Base-by-base conservation (phyloP, 768 basidiomycete species). In the Lentinus tigrinus region DNA sequence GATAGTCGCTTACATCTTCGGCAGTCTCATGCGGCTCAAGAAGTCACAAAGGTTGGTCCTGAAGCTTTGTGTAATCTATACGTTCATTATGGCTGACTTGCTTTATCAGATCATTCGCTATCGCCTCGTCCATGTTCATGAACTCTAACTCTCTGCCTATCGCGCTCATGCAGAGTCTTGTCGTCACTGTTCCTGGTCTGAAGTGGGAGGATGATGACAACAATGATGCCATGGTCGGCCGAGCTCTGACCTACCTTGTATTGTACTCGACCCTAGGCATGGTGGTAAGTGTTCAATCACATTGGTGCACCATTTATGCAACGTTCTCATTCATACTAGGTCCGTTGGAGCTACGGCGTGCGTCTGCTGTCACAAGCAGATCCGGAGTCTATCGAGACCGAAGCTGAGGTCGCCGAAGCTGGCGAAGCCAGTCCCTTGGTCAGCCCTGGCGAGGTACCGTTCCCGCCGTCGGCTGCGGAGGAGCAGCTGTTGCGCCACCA, bases 261-360 rank as follows among this genome's bases (percentile, higher is more conserved):
- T 78, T 98, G 21, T 95, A 95, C 71, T 94, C 91, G 57, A 97
- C 95, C 0, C 80, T 98, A 31, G 97, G 97, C 43, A 96, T 96
- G 94, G 85, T 98, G 67, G 91, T 94, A 67, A 65, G 88, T 80
- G 28, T 19, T 11, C 2, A 19, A 42, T 47, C 46, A 38, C 39
- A 14, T 34, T n/a, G n/a, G n/a, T n/a, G n/a, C 34, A 50, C 26
- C 23, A 24, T 34, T 42, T 17, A n/a, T n/a, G n/a, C 34, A 11
- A 17, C 37, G 19, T 56, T 19, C 16, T 42, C 17, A 53, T 19
- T 3, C 34, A 21, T 40, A 3, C 21, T 40, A 92, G 92, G 74
- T 97, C 28, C 88, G 95, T 16, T 98, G 96, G 91, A 95, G 92
- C 53, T 93, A 90, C 70, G 95, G 95, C 19, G 88, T 97, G n/a